Evolutionary conservation across 148 eudicot genomes (phyloP).

Genomic region (Diospyros lotus): DNA sequence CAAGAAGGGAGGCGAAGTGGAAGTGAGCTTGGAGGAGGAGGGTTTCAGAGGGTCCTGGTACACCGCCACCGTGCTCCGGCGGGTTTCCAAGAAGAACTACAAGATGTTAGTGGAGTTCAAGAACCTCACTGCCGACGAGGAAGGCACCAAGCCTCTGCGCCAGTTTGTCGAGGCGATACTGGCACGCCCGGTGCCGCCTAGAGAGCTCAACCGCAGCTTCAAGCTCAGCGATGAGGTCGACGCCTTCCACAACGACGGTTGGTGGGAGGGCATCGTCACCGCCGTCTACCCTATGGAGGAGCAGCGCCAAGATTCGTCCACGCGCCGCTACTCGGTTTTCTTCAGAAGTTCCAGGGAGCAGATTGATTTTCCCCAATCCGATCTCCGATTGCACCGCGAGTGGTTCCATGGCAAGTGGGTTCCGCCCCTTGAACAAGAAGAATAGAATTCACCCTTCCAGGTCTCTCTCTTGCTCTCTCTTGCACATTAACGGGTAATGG

Average conservation of each 20-base stretch:
- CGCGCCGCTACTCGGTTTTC: slow-evolving; percentile 24
- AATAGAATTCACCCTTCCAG: too few species aligned
- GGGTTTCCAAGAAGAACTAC: neutral
- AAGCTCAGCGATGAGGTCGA: slow-evolving; percentile 31
- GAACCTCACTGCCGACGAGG: slow-evolving; percentile 9
- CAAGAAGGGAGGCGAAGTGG: slow-evolving; percentile 23
- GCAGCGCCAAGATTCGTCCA: neutral
- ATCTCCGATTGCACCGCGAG: slow-evolving; percentile 33
- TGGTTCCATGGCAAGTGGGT: slow-evolving; percentile 32
- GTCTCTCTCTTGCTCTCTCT: slow-evolving; percentile 2
- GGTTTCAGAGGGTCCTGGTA: slow-evolving; percentile 34
- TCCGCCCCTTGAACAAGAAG: slow-evolving; percentile 8
- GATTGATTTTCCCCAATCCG: slow-evolving; percentile 21
- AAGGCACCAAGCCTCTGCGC: slow-evolving; percentile 10
- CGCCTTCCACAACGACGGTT: slow-evolving; percentile 38
- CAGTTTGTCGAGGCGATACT: slow-evolving; percentile 17
- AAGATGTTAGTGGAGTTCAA: slow-evolving; percentile 23
- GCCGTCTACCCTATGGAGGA: neutral
- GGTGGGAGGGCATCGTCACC: slow-evolving; percentile 37
- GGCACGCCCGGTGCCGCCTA: slow-evolving; percentile 24
- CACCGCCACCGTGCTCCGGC: slow-evolving; percentile 18
- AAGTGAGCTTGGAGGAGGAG: slow-evolving; percentile 24
- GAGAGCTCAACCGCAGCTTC: slow-evolving; percentile 15
- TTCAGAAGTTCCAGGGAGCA: slow-evolving; percentile 32
- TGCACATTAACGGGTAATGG: too few species aligned